A percentile compares a stretch with the other conserved stretches of the same genome.
These are phyloP conservation scores for Cucurbita argyrosperma DNA, from an alignment of 306 rosid genomes.

Conservation along the genomic window DNA sequence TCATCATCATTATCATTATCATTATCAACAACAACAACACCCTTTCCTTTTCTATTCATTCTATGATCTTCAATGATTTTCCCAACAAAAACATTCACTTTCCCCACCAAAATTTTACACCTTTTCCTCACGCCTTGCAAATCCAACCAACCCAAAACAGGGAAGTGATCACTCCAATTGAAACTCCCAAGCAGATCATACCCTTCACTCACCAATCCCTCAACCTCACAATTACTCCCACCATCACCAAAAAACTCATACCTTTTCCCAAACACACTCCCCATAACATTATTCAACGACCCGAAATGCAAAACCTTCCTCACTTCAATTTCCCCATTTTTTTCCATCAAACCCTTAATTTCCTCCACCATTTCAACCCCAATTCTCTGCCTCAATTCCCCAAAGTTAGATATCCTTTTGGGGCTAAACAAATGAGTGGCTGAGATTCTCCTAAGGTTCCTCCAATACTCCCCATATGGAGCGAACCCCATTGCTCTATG, in stretches of 20 bases:
- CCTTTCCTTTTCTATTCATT: constrained; percentile 7
- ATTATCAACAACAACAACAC: neutral
- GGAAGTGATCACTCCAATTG: constrained; percentile 72
- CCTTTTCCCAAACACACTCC: constrained; percentile 49
- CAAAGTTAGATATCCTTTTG: constrained; percentile 18
- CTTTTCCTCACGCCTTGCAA: constrained; percentile 58
- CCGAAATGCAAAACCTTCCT: constrained; percentile 43
- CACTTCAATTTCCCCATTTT: constrained; percentile 24
- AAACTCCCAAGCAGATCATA: constrained; percentile 61
- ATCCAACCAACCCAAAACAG: constrained; percentile 46
- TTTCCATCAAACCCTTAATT: constrained; percentile 16
- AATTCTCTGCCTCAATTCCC: constrained; percentile 16
- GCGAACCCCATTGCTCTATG: constrained; percentile 75
- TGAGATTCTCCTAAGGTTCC: constrained; percentile 60
- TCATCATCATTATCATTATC: neutral
- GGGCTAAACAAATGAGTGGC: constrained; percentile 43
- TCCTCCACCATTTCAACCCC: constrained; percentile 28
- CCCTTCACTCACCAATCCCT: constrained; percentile 52
- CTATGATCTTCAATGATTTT: constrained; percentile 45
- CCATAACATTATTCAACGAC: constrained; percentile 56
- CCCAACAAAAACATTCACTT: constrained; percentile 54
- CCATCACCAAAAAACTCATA: constrained; percentile 16
- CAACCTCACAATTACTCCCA: constrained; percentile 31
- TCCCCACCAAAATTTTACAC: constrained; percentile 31
- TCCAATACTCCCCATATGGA: constrained; percentile 71